Percentiles rank a stretch among this genome's conserved stretches.
Conservation (phyloP, 1,284 basidiomycete genomes). For the Sutorius eximius region DNA sequence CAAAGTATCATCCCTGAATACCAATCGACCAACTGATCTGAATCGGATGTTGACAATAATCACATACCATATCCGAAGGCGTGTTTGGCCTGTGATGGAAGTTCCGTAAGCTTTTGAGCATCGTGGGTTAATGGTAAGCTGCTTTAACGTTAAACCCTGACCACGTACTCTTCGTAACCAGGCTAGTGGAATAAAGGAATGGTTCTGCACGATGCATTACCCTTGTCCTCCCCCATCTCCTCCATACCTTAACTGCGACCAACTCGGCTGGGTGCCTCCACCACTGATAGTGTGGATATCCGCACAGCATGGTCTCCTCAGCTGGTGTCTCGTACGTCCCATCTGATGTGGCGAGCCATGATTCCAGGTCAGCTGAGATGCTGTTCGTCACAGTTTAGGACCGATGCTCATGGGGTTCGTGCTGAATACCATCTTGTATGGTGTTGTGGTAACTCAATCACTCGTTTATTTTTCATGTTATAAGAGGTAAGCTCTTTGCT, state of each 20-base stretch:
- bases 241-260: neutral
- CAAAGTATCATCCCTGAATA: neutral
- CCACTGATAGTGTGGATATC: slow-evolving; percentile 12
- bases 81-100: neutral
- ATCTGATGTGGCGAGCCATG: neutral
- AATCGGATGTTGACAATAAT: neutral
- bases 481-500: slow-evolving; percentile 31
- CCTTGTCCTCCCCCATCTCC: slow-evolving; percentile 5
- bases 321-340: slow-evolving; percentile 26
- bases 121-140: neutral
- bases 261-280: slow-evolving; percentile 8
- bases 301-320: slow-evolving; percentile 14
- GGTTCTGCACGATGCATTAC: slow-evolving; percentile 1
- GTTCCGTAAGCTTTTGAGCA: slow-evolving; percentile 7
- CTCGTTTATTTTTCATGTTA: slow-evolving; percentile 43
- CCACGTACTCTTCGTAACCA: slow-evolving; percentile 24
- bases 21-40: neutral
- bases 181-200: slow-evolving; percentile 16
- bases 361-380: neutral
- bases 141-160: slow-evolving; percentile 14
- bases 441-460: slow-evolving; percentile 43
- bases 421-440: slow-evolving; percentile 43
- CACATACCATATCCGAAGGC: neutral
- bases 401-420: slow-evolving; percentile 43
- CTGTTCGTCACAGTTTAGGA: slow-evolving; percentile 33